Percentiles rank a stretch among this genome's conserved stretches.
Evolutionary conservation across 805 yeast genomes (phyloP).

Genomic region (baker's yeast (Saccharomyces cerevisiae)): DNA sequence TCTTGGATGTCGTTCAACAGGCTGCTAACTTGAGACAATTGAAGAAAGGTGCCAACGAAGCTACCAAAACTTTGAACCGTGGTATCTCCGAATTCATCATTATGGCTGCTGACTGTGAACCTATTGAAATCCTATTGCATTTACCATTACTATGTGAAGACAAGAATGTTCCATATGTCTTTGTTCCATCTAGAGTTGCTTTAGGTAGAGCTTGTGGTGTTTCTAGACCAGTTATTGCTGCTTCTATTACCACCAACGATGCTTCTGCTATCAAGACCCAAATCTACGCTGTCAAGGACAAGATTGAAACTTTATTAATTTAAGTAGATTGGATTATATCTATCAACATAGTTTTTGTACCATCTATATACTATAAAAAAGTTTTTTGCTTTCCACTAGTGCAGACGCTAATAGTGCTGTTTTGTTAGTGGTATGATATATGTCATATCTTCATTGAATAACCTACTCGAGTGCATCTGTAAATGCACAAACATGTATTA

Average conservation of each 20-base stretch:
- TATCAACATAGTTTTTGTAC: neutral
- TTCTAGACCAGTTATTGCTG: constrained; percentile 98
- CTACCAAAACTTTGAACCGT: constrained; percentile 97
- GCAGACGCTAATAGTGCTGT: neutral
- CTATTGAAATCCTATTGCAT: constrained; percentile 95
- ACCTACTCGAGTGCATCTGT: neutral
- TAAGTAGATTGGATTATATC: constrained; percentile 29
- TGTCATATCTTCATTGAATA: neutral
- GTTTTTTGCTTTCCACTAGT: neutral
- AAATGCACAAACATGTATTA: too few relatives aligned
- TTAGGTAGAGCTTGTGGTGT: constrained; percentile 99
- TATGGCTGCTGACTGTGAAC: constrained; percentile 99
- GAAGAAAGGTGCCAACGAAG: constrained; percentile 99
- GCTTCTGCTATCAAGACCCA: constrained; percentile 96
- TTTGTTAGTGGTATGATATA: neutral
- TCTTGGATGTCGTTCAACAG: constrained; percentile 95
- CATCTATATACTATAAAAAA: neutral
- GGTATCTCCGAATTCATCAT: constrained; percentile 98
- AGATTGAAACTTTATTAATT: constrained; percentile 94
- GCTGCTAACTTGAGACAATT: constrained; percentile 96
- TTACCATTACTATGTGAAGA: constrained; percentile 97
- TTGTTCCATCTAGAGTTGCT: constrained; percentile 97
- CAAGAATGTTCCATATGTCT: constrained; percentile 98
- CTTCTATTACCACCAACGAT: constrained; percentile 95
- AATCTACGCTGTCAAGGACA: constrained; percentile 95